Base-by-base conservation (phyloP, 768 basidiomycete species). In the Leucocoprinus sp. region DNA sequence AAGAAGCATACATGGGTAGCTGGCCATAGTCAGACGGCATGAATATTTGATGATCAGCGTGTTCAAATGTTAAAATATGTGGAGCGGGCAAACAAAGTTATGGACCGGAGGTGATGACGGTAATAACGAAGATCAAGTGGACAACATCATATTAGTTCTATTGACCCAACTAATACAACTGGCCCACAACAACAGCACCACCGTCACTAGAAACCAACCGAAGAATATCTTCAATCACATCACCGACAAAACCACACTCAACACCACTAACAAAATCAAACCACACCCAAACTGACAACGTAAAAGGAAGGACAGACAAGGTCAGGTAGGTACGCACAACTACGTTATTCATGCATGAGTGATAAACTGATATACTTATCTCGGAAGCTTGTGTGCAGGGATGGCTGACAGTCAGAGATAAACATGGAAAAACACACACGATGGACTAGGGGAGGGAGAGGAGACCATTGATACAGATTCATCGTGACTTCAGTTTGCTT, bases 1-100 rank as follows among this genome's bases (percentile, higher is more conserved):
- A 70, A 50, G 34, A 75, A 18, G 66, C 66, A 59, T 74, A 74
- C 65, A 75, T 65, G 24, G 76, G 75, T 9, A 75, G 64, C 40
- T 72, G 69, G 52, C 72, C 72, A 59, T 75, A 70, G 41, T 63
- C 64, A 31, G 37, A 37, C 24, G 44, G 28, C 44, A 45, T 45
- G 23, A 37, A 19, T 5, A n/a, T 18, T 28, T 12, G 27, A 12
- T 31, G 31, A 4, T 11, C 14, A 4, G 31, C 12, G 31, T 11
- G n/a, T 31, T 31, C n/a, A n/a, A 31, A 31, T 8, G n/a, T 31
- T n/a, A 31, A 31, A 31, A 31, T 31, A 11, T 4, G 6, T 31
- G 31, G 31, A 8, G 31, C 14, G 31, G 31, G 14, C 11, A n/a
- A n/a, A n/a, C n/a, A n/a, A n/a, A 8, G n/a, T 27, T 27, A 27